phyloP scores from a whole-genome alignment of 768 basidiomycete species.

The Asterophora lycoperdoides region DNA sequence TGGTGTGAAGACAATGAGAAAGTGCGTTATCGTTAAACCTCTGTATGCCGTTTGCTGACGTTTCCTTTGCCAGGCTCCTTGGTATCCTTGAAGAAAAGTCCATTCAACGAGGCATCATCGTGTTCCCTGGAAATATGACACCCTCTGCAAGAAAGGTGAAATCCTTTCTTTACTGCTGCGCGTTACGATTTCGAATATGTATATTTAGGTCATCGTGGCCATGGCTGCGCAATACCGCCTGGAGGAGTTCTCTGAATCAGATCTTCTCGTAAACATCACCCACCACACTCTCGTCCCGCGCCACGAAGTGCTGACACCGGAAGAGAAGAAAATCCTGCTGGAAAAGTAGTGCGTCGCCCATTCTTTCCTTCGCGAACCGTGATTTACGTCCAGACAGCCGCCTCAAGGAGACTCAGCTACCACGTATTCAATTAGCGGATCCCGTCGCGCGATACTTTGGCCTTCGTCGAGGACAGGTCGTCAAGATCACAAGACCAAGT shows the following conservation, averaged over 20 bases:
- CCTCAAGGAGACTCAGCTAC: conserved; percentile 95
- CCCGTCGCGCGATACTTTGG: conserved; percentile 99
- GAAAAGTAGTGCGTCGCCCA: conserved; percentile 80
- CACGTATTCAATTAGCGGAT: conserved; percentile 93
- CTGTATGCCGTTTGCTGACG: conserved; percentile 6
- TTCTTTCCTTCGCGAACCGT: conserved; percentile 7
- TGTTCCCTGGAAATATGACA: conserved; percentile 95
- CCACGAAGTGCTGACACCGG: conserved; percentile 80
- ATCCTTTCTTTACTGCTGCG: conserved; percentile 7
- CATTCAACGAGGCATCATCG: conserved; percentile 88
- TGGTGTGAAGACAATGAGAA: conserved; percentile 96
- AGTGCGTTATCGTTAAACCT: conserved; percentile 48
- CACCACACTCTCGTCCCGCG: conserved; percentile 92
- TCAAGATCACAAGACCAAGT: conserved; percentile 95
- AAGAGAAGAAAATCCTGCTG: conserved; percentile 83
- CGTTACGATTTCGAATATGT: conserved; percentile 12
- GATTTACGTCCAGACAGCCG: conserved; percentile 53
- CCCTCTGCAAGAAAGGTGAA: conserved; percentile 91
- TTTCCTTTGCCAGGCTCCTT: conserved; percentile 58
- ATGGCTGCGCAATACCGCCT: conserved; percentile 84
- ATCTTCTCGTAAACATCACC: conserved; percentile 95
- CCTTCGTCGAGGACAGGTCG: conserved; percentile 90
- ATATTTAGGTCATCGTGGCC: conserved; percentile 77
- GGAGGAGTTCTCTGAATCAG: conserved; percentile 96
- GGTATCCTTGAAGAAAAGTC: conserved; percentile 87